Evolutionary conservation across 148 eudicot genomes (phyloP), one percentile per base, ranked within the genome.

Genomic region (Vaccinium myrtillus): DNA sequence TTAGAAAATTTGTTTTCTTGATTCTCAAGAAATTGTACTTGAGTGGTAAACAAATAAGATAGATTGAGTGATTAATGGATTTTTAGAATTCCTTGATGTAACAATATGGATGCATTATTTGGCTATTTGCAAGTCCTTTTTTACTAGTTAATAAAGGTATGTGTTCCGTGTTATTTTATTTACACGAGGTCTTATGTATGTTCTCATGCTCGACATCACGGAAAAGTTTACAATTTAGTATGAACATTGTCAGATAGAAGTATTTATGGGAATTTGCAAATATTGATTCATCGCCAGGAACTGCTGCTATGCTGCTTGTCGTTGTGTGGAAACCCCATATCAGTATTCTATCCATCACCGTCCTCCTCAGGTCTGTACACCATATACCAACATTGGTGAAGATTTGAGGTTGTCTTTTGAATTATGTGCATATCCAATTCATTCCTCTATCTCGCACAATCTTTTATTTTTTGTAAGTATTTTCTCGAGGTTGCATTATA

Each of bases 231-330:
- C 9, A 27, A 25, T 76, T 27, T 16, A 76, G 30, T 27, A 1
- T 19, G 30, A 53, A 32, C 78, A 73, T 73, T 71, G 27, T 80
- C 50, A 80, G 50, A 15, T 51, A 75, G 76, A 63, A 61, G 49
- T 55, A 70, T 4, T 58, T 78, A 49, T 85, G 56, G 78, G 56
- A 65, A 58, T 39, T 84, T 51, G 83, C 58, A 65, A 51, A 59
- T 54, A 84, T 83, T 77, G 39, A 13, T 56, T 80, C 54, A 54
- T 80, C 83, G 77, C 79, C 85, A 97, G 99, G 99, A 87, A 97
- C 98, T 86, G 98, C 98, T 86, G 96, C 90, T 54, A 94, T 97
- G 93, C 90, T 97, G 61, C 99, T 97, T 81, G 86, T 95, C 84
- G 87, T 95, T 87, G 98, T 89, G 84, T 97, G 99, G 99, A 91